phyloP scores from a whole-genome alignment of 148 eudicot species.

The Cornus suecica region DNA sequence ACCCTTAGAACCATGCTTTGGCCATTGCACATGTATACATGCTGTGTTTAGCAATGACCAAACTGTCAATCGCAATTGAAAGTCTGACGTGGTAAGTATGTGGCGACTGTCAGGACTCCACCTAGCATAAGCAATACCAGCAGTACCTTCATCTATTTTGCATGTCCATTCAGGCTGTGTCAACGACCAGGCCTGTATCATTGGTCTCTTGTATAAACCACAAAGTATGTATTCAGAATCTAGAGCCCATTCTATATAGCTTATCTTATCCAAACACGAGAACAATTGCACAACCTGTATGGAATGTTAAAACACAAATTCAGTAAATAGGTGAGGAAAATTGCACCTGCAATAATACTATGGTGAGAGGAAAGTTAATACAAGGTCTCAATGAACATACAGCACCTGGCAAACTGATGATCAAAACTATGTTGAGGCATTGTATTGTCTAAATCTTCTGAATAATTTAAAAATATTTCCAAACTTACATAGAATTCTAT shows the following conservation, averaged over 20 bases:
- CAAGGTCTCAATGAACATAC: not conserved
- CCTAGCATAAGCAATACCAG: constrained; percentile 96
- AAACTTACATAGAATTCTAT: not conserved
- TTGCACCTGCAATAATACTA: not conserved
- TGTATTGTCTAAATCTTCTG: not conserved
- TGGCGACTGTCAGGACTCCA: constrained; percentile 99
- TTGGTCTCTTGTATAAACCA: constrained; percentile 87
- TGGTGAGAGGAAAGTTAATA: not conserved
- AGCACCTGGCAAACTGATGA: not conserved
- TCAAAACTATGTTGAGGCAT: not conserved
- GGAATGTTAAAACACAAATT: not conserved
- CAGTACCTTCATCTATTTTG: constrained; percentile 96
- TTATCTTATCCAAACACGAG: constrained; percentile 91
- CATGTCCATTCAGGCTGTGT: constrained; percentile 99
- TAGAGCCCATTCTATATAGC: constrained; percentile 92
- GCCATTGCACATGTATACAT: constrained; percentile 86
- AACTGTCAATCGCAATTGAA: constrained; percentile 83
- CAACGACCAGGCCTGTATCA: constrained; percentile 93
- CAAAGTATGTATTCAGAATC: constrained; percentile 97
- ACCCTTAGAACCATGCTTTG: constrained; percentile 89
- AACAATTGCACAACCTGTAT: constrained; percentile 84
- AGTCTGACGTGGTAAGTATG: constrained; percentile 95
- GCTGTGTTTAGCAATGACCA: constrained; percentile 97
- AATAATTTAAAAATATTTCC: not conserved
- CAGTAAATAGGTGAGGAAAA: not conserved